Evolutionary conservation across 2,329 filamentous ascomycete species (phyloP), one percentile per base, ranked within the genome.

Genomic region (Colletotrichum musicola): DNA sequence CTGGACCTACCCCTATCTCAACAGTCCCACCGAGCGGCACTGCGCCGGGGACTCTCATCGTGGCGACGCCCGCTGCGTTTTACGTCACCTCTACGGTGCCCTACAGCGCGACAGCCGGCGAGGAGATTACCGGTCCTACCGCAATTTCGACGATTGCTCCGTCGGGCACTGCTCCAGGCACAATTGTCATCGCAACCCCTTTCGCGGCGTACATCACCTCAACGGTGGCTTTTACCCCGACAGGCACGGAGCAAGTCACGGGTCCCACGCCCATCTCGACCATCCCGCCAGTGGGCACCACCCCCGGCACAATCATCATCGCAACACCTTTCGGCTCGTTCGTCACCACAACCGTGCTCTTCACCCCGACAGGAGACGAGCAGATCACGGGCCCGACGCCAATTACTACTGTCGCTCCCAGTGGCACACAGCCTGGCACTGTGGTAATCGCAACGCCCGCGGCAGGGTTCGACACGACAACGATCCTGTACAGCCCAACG

Each of bases 301-400:
- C 13, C 1, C 61, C 62, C 5, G 69, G 71, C 4, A 70, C 69
- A 4, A 56, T 67, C 12, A 55, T 71, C n/a, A 22, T 70, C 4
- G 47, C 58, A 4, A 49, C 50, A 16, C 57, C 66, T 13, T 4
- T 13, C 10, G 25, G 16, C 14, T 16, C 51, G 6, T 54, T 54
- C 22, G 51, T 38, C 12, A 54, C 51, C 4, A 35, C 51, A 9
- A 35, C 51, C 4, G 51, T 54, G 14, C 18, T 54, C 3, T 54
- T 35, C 27, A 54, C 4, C 14, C 25, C 20, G 22, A 54, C 42
- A 1, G n/a, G 51, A 16, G 35, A 16, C 12, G 49, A 30, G 30
- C 16, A 18, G 18, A 63, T 62, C 25, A 63, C 46, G 0, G 53
- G 35, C 4, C 59, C 64, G 1, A 67, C 53, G 4, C 35, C 59